Evolutionary conservation across 768 basidiomycete genomes (phyloP).

Genomic region (Tylopilus plumbeoviolaceoides): DNA sequence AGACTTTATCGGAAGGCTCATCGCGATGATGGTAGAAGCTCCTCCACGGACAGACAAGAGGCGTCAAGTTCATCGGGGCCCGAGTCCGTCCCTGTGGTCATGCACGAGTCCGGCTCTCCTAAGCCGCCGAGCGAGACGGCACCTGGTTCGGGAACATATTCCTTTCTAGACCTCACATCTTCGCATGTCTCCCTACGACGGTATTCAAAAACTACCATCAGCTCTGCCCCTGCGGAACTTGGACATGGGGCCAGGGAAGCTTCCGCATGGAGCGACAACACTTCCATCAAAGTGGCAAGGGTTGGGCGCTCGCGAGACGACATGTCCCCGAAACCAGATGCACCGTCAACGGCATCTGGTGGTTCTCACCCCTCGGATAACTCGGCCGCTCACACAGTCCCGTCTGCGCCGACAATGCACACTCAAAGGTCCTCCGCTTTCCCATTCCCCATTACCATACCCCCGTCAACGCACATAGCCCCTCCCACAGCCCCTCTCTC

Average conservation of each 20-base stretch:
- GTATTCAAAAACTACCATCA: conserved; percentile 27
- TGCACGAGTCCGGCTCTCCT: conserved; percentile 22
- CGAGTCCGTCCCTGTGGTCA: conserved; percentile 30
- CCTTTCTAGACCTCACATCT: conserved; percentile 30
- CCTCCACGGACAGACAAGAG: conserved; percentile 15
- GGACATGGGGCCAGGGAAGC: conserved; percentile 16
- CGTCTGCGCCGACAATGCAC: conserved; percentile 18
- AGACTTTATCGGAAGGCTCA: conserved; percentile 31
- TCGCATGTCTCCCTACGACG: conserved; percentile 22
- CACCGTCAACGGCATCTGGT: conserved; percentile 30
- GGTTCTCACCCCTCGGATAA: conserved; percentile 27
- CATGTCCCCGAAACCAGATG: conserved; percentile 24
- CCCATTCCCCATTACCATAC: conserved; percentile 45
- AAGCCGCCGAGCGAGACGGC: conserved; percentile 19
- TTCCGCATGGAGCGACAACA: conserved; percentile 17
- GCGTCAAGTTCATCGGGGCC: conserved; percentile 23
- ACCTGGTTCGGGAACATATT: conserved; percentile 30
- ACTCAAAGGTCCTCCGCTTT: conserved; percentile 32
- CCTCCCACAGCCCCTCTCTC: conserved; percentile 20
- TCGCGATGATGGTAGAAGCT: conserved; percentile 26
- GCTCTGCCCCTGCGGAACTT: conserved; percentile 25
- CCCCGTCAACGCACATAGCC: conserved; percentile 36
- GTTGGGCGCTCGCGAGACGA: conserved; percentile 19
- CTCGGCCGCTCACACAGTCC: conserved; percentile 17
- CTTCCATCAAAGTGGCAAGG: conserved; percentile 15